A percentile compares a stretch with the other conserved stretches of the same genome.
Evolutionary conservation across 176 grass and related monocot species (phyloP).

Genomic region (Oropetium thomaeum): DNA sequence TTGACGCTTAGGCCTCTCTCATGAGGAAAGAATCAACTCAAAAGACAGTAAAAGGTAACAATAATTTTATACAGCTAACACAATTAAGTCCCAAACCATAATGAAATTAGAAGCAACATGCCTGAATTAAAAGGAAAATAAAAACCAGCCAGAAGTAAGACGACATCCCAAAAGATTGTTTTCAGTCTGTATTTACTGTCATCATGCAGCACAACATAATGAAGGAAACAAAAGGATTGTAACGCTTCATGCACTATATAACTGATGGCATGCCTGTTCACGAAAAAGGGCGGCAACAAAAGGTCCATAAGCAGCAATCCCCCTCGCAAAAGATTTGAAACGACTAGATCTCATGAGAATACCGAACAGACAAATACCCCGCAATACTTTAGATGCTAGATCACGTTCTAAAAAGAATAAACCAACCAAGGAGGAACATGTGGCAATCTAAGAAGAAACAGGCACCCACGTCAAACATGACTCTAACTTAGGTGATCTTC

Average conservation of each 20-base stretch:
- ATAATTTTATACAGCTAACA: background rate
- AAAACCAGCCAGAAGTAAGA: background rate
- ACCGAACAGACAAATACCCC: background rate
- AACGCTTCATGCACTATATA: background rate
- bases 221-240: constrained; percentile 13
- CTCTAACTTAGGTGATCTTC: background rate
- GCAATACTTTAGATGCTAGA: constrained; percentile 6
- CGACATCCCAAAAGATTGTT: background rate
- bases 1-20: background rate
- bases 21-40: constrained; percentile 21
- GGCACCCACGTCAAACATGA: background rate
- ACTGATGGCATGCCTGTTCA: background rate
- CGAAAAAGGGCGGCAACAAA: background rate
- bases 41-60: background rate
- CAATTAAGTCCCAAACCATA: background rate
- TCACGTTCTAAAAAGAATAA: background rate
- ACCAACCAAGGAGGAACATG: background rate
- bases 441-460: background rate
- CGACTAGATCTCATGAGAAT: background rate
- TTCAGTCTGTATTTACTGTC: background rate
- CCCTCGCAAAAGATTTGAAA: too few species aligned
- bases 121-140: background rate
- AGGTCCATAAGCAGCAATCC: background rate
- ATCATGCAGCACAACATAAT: background rate
- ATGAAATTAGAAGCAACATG: background rate